phyloP scores from a whole-genome alignment of 2,329 filamentous ascomycete species.

The Hypoxylon sp. region DNA sequence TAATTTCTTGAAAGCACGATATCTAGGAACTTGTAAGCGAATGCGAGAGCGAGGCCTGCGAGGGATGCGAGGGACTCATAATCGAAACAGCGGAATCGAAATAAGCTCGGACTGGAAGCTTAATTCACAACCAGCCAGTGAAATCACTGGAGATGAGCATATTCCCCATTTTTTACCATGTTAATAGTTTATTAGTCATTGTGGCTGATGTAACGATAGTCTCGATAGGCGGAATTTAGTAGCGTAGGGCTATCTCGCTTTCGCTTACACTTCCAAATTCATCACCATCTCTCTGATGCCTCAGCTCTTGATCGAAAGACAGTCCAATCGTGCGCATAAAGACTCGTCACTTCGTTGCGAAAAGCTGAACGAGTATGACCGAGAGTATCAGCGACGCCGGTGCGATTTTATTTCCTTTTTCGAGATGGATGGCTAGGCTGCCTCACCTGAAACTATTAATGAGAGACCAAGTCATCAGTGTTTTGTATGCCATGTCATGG shows the following conservation, averaged over 20 bases:
- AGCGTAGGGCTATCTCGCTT: neutral
- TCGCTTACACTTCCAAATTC: constrained; percentile 3
- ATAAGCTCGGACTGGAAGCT: constrained; percentile 23
- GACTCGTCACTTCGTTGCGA: neutral
- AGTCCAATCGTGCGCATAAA: neutral
- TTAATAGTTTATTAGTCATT: neutral
- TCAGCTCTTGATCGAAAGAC: neutral
- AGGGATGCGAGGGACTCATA: neutral
- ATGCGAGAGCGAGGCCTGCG: constrained; percentile 24
- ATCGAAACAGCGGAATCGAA: constrained; percentile 9
- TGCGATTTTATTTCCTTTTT: neutral
- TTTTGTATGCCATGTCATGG: neutral
- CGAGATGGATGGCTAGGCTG: neutral
- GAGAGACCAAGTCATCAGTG: neutral
- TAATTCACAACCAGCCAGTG: constrained; percentile 19
- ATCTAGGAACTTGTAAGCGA: constrained; percentile 20
- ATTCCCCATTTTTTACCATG: constrained; percentile 12
- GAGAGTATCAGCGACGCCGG: neutral
- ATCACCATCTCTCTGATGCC: neutral
- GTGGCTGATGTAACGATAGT: constrained; percentile 24
- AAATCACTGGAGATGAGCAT: neutral
- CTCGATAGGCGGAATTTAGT: neutral
- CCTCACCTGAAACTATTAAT: neutral
- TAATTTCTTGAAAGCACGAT: neutral
- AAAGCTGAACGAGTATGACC: neutral